These are phyloP conservation scores for Wallacemonas sp. DNA, from an alignment of 208 protist species.

Conservation along the genomic window DNA sequence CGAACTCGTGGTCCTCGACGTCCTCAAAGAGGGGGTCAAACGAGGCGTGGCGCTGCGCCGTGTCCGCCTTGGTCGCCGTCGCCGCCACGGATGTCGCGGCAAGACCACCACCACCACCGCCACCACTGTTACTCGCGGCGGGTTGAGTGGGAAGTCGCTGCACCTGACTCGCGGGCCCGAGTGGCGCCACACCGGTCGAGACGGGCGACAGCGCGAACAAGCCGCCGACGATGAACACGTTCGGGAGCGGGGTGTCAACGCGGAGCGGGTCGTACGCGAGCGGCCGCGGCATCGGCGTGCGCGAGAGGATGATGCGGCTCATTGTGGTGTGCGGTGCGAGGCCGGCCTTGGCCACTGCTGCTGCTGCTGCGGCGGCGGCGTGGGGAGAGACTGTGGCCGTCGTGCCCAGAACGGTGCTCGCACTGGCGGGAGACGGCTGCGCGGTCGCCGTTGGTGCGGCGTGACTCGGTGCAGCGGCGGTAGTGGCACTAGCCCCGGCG, in stretches of 20 bases:
- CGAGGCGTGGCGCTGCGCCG: too few species aligned
- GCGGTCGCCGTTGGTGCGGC: too few species aligned
- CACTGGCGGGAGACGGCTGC: too few species aligned
- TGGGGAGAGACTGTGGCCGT: too few species aligned
- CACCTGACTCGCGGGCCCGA: conserved; percentile 28
- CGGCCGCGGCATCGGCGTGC: not conserved
- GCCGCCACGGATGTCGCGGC: too few species aligned
- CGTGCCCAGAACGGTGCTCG: not conserved
- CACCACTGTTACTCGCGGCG: too few species aligned
- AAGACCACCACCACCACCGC: too few species aligned
- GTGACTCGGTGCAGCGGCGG: too few species aligned
- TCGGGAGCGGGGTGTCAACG: conserved; percentile 44
- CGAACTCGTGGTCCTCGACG: conserved; percentile 38
- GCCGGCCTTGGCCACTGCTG: not conserved
- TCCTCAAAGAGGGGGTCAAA: conserved; percentile 32
- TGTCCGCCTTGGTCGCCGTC: too few species aligned
- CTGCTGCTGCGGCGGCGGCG: not conserved
- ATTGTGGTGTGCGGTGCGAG: not conserved
- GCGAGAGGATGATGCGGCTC: not conserved
- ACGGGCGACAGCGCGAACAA: conserved; percentile 40
- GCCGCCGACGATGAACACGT: conserved; percentile 44
- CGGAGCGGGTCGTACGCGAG: conserved; percentile 38
- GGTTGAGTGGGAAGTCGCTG: not conserved
- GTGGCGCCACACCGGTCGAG: conserved; percentile 23
- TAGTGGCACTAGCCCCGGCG: not conserved